phyloP scores from a whole-genome alignment of 1,284 basidiomycete genomes.

The Coniferiporia sulphurascens region DNA sequence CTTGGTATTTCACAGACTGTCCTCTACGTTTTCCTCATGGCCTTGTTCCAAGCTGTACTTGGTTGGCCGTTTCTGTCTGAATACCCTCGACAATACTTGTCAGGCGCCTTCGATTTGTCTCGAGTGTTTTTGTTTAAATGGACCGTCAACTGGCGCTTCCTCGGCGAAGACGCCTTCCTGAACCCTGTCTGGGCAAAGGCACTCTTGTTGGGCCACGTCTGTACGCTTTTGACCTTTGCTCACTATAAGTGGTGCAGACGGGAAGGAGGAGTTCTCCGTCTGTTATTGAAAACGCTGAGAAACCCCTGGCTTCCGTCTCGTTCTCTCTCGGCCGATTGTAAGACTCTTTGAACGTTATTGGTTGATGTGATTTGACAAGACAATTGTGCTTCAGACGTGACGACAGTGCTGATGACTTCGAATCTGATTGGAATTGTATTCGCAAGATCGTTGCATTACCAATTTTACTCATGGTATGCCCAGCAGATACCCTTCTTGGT shows the following conservation, averaged over 20 bases:
- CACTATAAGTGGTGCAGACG: slow-evolving; percentile 65
- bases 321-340: slow-evolving; percentile 57
- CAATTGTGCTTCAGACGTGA: slow-evolving; percentile 53
- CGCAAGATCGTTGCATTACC: slow-evolving; percentile 96
- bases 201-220: slow-evolving; percentile 66
- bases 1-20: slow-evolving; percentile 58
- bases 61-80: slow-evolving; percentile 70
- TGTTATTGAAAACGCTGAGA: slow-evolving; percentile 35
- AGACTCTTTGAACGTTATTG: slow-evolving; percentile 23
- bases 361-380: no score
- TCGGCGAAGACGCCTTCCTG: slow-evolving; percentile 74
- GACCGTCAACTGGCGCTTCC: slow-evolving; percentile 97
- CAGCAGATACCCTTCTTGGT: slow-evolving; percentile 86
- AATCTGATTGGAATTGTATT: slow-evolving; percentile 91
- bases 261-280: slow-evolving; percentile 56
- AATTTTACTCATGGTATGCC: slow-evolving; percentile 98
- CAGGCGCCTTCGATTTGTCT: slow-evolving; percentile 81
- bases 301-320: slow-evolving; percentile 25
- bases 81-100: slow-evolving; percentile 63
- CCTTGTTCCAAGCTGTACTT: slow-evolving; percentile 55
- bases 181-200: slow-evolving; percentile 55
- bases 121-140: slow-evolving; percentile 92
- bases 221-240: slow-evolving; percentile 62
- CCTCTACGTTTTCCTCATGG: slow-evolving; percentile 50
- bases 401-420: slow-evolving; percentile 81